Conservation (phyloP, 2,329 filamentous ascomycete genomes). For the Fusarium bactridioides region DNA sequence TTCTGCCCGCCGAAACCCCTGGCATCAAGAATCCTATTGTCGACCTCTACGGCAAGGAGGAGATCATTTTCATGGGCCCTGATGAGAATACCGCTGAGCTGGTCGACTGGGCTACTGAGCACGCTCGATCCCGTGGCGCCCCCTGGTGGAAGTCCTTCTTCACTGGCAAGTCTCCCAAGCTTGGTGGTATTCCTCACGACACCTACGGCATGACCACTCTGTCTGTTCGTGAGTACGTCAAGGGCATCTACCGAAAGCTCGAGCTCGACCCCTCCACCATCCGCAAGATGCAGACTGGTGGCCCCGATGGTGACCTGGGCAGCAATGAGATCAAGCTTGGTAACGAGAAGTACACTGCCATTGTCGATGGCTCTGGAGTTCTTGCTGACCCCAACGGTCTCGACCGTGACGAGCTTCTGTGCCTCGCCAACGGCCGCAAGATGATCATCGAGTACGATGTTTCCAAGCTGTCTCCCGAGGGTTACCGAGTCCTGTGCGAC, state of each 20-base stretch:
- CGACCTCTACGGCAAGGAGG: slow-evolving; percentile 91
- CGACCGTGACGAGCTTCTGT: slow-evolving; percentile 81
- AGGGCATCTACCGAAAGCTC: slow-evolving; percentile 96
- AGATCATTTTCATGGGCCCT: slow-evolving; percentile 98
- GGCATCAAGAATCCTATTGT: slow-evolving; percentile 99
- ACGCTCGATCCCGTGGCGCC: slow-evolving; percentile 84
- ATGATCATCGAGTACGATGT: slow-evolving; percentile 92
- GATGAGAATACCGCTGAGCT: slow-evolving; percentile 98
- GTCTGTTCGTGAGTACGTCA: slow-evolving; percentile 94
- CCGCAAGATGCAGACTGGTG: slow-evolving; percentile 95
- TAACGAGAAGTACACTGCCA: slow-evolving; percentile 93
- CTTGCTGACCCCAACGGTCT: slow-evolving; percentile 92
- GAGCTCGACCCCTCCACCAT: slow-evolving; percentile 86
- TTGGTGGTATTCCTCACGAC: slow-evolving; percentile 97
- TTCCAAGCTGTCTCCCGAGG: slow-evolving; percentile 83
- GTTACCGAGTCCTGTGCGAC: slow-evolving; percentile 92
- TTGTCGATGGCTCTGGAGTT: slow-evolving; percentile 96
- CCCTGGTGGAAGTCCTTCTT: slow-evolving; percentile 99
- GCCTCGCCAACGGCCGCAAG: slow-evolving; percentile 82
- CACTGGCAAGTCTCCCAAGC: slow-evolving; percentile 95
- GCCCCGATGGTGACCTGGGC: slow-evolving; percentile 93
- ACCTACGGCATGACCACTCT: slow-evolving; percentile 97
- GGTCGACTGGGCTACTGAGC: slow-evolving; percentile 98
- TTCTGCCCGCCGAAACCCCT: slow-evolving; percentile 87
- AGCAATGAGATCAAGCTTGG: slow-evolving; percentile 97